Evolutionary conservation across 805 yeast genomes (phyloP).

Genomic region (Metschnikowia dekortorum): DNA sequence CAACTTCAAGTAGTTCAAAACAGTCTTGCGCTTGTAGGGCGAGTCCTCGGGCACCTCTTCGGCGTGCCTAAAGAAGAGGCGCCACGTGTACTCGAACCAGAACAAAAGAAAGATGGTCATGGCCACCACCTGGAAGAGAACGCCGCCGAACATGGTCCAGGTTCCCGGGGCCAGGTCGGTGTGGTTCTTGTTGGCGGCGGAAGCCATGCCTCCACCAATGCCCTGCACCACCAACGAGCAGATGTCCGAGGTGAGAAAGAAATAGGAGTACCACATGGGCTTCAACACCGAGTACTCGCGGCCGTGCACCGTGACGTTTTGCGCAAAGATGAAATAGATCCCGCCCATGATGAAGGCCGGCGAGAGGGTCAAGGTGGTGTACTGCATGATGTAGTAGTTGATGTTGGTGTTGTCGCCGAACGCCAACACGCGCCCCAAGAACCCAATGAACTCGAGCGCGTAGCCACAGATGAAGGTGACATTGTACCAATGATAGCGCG

Average conservation of each 20-base stretch:
- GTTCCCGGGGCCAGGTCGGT: slow-evolving; percentile 29
- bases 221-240: slow-evolving; percentile 37
- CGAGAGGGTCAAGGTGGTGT: slow-evolving; percentile 33
- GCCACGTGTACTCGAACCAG: slow-evolving; percentile 33
- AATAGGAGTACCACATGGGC: slow-evolving; percentile 43
- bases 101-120: slow-evolving; percentile 34
- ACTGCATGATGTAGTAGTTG: slow-evolving; percentile 28
- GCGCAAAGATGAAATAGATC: slow-evolving; percentile 38
- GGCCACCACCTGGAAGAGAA: slow-evolving; percentile 34
- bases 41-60: slow-evolving; percentile 10
- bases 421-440: slow-evolving; percentile 33
- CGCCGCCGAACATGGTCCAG: slow-evolving; percentile 36
- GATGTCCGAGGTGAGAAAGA: slow-evolving; percentile 36
- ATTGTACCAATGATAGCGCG: slow-evolving; percentile 39
- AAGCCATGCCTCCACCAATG: slow-evolving; percentile 35
- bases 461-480: slow-evolving; percentile 34
- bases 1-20: slow-evolving; percentile 25
- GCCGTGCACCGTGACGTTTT: slow-evolving; percentile 36
- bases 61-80: slow-evolving; percentile 28
- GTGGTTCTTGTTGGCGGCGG: slow-evolving; percentile 22
- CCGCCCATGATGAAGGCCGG: slow-evolving; percentile 45
- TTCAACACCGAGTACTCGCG: slow-evolving; percentile 33
- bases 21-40: slow-evolving; percentile 5
- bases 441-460: slow-evolving; percentile 35
- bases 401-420: slow-evolving; percentile 20